Base-by-base conservation (phyloP, 441 rosid genomes). In the Kokia cookei region DNA sequence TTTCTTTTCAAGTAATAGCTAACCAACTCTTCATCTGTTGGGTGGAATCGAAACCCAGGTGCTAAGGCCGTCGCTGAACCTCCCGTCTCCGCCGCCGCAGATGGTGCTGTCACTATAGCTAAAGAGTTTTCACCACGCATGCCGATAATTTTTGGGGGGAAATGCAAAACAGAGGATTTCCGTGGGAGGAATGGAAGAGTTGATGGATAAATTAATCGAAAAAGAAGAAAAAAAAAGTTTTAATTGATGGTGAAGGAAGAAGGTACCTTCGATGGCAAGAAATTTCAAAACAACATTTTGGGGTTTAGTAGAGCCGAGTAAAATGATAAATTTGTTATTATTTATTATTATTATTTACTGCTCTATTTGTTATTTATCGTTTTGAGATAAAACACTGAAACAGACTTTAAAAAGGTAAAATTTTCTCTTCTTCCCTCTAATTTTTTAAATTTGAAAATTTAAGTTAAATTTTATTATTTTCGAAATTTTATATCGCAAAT, bases 31-130 rank as follows among this genome's bases (percentile, higher is more conserved):
- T 95, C 97, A 26, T 89, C 99, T 1, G 96, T 91, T 0, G 97
- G 97, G 61, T 92, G 97, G 77, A 92, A 94, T 81, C 97, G 88
- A 71, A 92, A 92, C 17, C 99, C 97, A 19, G 99, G 99, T 45
- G 97, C 98, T 77, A 93, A 84, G 1, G 96, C 85, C 12, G 95
- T 87, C 2, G 89, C 50, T 29, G 79, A 60, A 6, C 51, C 9
- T 0, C n/a, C 29, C 3, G 73, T 42, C 19, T 78, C 73, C 8
- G 65, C 65, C 37, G 63, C 19, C 4, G 78, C 63, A 3, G 72
- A n/a, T 10, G 61, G n/a, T 29, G 11, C n/a, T 4, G 81, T 51
- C 37, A 47, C 69, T 12, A 45, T 13, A 17, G 85, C 75, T 13
- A 84, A 63, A 71, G 75, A n/a, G 8, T 50, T 80, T 74, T 85